Evolutionary conservation across 208 protist species (phyloP), one percentile per base, ranked within the genome.

Genomic region (Crithidia expoeki): DNA sequence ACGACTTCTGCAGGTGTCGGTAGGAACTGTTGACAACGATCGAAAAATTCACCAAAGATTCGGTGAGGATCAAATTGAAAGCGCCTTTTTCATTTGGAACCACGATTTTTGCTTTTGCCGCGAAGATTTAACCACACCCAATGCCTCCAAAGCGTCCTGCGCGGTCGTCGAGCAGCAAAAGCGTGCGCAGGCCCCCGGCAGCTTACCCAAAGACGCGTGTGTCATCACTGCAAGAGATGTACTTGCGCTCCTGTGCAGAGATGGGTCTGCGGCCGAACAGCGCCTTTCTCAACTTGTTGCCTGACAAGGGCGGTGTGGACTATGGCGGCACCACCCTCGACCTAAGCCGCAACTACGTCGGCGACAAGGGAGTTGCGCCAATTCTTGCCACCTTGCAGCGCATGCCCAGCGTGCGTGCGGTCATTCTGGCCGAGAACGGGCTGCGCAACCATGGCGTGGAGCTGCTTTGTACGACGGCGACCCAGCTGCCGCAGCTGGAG

Each of bases 281-380:
- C 42, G 84, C 67, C 27, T 19, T 97, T 46, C 30, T 85, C 6
- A 79, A 69, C 16, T 12, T 94, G 44, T 79, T 97, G 12, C 83
- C 88, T 4, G 74, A 85, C 14, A 82, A 89, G 38, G 38, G 74
- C 12, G 80, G 70, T 3, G 66, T 42, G 9, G 57, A 79, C 53
- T 53, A 83, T 88, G 5, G 33, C 9, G 30, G n/a, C 2, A 61
- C 53, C 28, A 70, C 60, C 1, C 58, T 96, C 5, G 88, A 98
- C 57, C 69, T 97, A 16, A 92, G 76, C 27, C 74, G 70, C 25
- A 98, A 98, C 76, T 97, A 97, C 65, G 61, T 98, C 2, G 94
- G 93, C 0, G 91, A 98, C 72, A 86, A 82, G n/a, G 93, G 93
- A 10, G 53, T 96, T 9, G 42, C 89, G 11, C 81, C 93, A 10